Evolutionary conservation across 805 yeast species (phyloP), one percentile per base, ranked within the genome.

Genomic region (Metschnikowia gelsemii): DNA sequence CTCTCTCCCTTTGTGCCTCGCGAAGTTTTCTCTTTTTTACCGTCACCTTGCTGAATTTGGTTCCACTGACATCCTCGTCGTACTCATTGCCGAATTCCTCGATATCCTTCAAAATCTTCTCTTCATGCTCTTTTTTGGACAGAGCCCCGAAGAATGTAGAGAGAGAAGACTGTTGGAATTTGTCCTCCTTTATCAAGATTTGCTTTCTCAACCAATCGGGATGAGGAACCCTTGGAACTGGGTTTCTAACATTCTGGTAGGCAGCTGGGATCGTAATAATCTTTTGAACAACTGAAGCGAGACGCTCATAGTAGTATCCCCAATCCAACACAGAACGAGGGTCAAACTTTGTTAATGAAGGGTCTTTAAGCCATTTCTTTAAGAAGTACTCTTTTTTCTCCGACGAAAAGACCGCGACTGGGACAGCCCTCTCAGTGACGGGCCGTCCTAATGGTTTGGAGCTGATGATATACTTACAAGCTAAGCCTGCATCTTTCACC

Each of bases 221-320:
- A 56, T 91, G 97, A 3, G 78, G 78, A 5, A 95, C 91, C 52
- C 97, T 72, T 4, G 97, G 97, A 32, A 95, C 97, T 0, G 99
- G 99, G 56, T 93, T 95, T 11, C 71, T 64, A 13, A 91, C 78
- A 38, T 80, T 79, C 66, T 93, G 99, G 40, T 91, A 70, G 5
- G 97, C 98, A 4, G 99, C 99, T 2, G 99, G 99, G 51, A 93
- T 91, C 0, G 96, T 85, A 52, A 93, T 87, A 54, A 93, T 88
- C 64, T 95, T 93, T 61, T 90, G 96, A 31, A 95, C 81, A 5
- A 90, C 96, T 2, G 96, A 88, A 0, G 91, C 95, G 25, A 93
- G 73, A 55, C 99, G 79, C 55, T 88, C 96, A 48, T 82, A 75
- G 59, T 93, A 93, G 59, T 93, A 93, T 17, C 69, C 79, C 99